Evolutionary conservation across 2,329 filamentous ascomycete genomes (phyloP).

Genomic region (Hyphodiscus sp.): DNA sequence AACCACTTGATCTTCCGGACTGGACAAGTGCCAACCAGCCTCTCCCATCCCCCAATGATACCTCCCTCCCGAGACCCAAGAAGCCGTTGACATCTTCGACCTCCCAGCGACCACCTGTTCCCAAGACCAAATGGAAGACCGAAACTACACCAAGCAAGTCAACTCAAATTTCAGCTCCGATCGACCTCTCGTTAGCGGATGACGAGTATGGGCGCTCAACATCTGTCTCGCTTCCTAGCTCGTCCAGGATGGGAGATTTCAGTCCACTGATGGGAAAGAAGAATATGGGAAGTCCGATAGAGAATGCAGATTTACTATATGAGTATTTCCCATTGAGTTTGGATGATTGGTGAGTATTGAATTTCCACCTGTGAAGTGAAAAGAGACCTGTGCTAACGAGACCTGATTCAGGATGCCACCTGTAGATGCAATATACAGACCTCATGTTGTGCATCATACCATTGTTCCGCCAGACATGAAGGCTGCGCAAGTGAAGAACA

Average conservation of each 20-base stretch:
- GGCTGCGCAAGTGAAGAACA: constrained; percentile 58
- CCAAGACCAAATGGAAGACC: constrained; percentile 29
- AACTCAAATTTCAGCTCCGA: constrained; percentile 16
- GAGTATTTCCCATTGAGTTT: constrained; percentile 91
- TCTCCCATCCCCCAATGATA: constrained; percentile 23
- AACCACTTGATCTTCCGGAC: neutral
- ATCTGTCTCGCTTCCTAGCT: neutral
- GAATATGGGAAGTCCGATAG: constrained; percentile 53
- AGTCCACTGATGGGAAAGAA: constrained; percentile 28
- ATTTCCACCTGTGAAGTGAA: neutral
- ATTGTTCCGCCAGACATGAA: constrained; percentile 63
- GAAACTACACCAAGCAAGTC: constrained; percentile 12
- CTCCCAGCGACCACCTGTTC: constrained; percentile 23
- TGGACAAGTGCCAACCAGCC: constrained; percentile 19
- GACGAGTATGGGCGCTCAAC: constrained; percentile 18
- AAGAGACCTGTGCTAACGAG: neutral
- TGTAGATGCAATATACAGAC: constrained; percentile 83
- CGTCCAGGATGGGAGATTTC: constrained; percentile 2
- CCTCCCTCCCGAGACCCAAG: constrained; percentile 15
- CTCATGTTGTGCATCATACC: constrained; percentile 90
- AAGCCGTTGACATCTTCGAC: constrained; percentile 12
- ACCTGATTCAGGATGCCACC: constrained; percentile 61
- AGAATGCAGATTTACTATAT: constrained; percentile 79
- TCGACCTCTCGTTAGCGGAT: constrained; percentile 27
- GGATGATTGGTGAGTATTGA: constrained; percentile 64